A percentile compares a stretch with the other conserved stretches of the same genome.
Evolutionary conservation across 2,329 filamentous ascomycete genomes (phyloP).

Genomic region (Anisogramma anomala): DNA sequence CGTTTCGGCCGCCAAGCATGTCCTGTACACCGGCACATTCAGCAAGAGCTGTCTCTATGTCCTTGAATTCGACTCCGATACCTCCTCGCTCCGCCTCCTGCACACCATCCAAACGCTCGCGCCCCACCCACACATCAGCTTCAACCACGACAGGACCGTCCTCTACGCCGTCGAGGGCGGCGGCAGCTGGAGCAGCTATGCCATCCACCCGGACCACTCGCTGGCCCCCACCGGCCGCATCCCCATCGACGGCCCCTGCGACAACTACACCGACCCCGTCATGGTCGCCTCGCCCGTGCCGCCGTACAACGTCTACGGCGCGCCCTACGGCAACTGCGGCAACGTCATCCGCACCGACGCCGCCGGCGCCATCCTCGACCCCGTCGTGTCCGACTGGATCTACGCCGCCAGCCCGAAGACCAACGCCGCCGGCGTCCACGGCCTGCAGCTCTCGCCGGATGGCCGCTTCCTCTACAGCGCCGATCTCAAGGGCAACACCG

Average conservation of each 20-base stretch:
- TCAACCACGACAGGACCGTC: constrained; percentile 2
- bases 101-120: too few relatives aligned
- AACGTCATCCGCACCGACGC: neutral
- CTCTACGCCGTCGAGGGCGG: constrained; percentile 2
- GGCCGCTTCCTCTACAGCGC: constrained; percentile 36
- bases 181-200: constrained; percentile 1
- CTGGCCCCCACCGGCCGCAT: too few relatives aligned
- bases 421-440: constrained; percentile 26
- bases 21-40: too few relatives aligned
- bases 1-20: too few relatives aligned
- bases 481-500: constrained; percentile 34
- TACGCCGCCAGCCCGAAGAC: neutral
- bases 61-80: too few relatives aligned
- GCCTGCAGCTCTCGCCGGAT: constrained; percentile 33
- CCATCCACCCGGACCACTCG: too few relatives aligned
- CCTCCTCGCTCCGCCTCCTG: too few relatives aligned
- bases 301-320: neutral
- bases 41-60: too few relatives aligned
- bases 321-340: constrained; percentile 1
- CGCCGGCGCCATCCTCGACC: neutral
- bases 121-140: too few relatives aligned
- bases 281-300: neutral
- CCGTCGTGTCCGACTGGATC: too few relatives aligned
- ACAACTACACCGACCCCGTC: neutral
- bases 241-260: neutral